Base-by-base conservation (phyloP, 257 asterid genomes). In the Anisodus tanguticus region DNA sequence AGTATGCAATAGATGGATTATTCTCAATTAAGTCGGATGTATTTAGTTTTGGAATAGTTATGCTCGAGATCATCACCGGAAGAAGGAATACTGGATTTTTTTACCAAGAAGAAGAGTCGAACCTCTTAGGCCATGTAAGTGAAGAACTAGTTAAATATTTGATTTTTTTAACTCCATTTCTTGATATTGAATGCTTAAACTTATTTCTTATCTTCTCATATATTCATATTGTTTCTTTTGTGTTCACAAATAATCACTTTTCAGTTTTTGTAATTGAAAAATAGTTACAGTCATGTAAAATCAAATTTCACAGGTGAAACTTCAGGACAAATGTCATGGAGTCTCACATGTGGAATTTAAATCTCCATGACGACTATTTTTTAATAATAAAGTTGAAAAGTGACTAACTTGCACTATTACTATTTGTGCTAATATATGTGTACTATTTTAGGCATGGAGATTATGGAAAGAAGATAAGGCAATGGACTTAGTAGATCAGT, bases 11-110 rank as follows among this genome's bases (percentile, higher is more conserved):
- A 10, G 80, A 74, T 8, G 80, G 80, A 74, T 49, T 74, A 47
- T 74, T 74, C 19, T 74, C 80, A 49, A 74, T 19, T 6, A 74
- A 74, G 13, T 74, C 80, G 1, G 80, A 74, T 74, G 80, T 74
- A 74, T 74, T 74, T 74, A 74, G 80, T 49, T 74, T 49, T 22
- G 80, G 80, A 74, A 74, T 74, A 11, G 80, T 74, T 49, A 74
- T 74, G 49, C 80, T 74, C 1, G 80, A 74, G 80, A 74, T 74
- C 60, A 74, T 74, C 0, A 74, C 43, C 49, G 80, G 80, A 19
- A 74, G 22, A 74, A 74, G 60, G 31, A 74, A 74, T 49, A 74
- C 80, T 3, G 80, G 80, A 47, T 74, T 74, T 49, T 74, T 74
- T 22, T 11, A 74, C 54, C 80, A 49, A 74, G 80, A 74, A 74